These are phyloP conservation scores for Venustampulla echinocandica DNA, from an alignment of 495 filamentous ascomycete genomes.

Conservation along the genomic window DNA sequence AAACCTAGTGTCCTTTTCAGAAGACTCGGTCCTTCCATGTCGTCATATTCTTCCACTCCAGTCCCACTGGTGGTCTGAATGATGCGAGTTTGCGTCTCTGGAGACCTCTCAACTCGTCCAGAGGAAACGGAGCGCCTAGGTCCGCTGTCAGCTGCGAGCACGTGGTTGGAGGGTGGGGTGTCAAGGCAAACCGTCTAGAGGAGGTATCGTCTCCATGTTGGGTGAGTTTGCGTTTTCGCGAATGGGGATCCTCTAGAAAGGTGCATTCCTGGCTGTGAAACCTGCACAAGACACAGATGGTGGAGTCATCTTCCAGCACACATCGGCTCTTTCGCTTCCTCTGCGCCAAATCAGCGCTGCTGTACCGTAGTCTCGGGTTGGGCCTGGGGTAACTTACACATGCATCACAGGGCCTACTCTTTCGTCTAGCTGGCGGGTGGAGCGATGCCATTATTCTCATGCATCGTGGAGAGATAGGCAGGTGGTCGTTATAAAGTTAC, in stretches of 20 bases:
- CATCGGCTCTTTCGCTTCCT: constrained; percentile 79
- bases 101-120: constrained; percentile 5
- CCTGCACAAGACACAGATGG: constrained; percentile 55
- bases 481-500: too few relatives aligned
- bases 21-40: constrained; percentile 48
- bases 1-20: constrained; percentile 55
- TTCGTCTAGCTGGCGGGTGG: constrained; percentile 34
- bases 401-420: constrained; percentile 39
- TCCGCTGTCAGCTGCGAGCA: too few relatives aligned
- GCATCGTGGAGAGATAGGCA: too few relatives aligned
- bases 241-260: constrained; percentile 52
- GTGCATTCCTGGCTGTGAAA: constrained; percentile 53
- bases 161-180: constrained; percentile 20
- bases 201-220: constrained; percentile 44
- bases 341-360: constrained; percentile 8
- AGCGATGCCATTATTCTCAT: constrained; percentile 26
- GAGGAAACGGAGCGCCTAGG: constrained; percentile 16
- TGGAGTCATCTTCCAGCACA: constrained; percentile 66
- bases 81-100: constrained; percentile 11
- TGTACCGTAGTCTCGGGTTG: neutral
- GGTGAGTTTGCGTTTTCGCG: constrained; percentile 62
- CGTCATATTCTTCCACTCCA: constrained; percentile 51
- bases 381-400: constrained; percentile 37
- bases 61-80: constrained; percentile 40
- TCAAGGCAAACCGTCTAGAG: constrained; percentile 47